A percentile compares a stretch with the other conserved stretches of the same genome.
These are phyloP conservation scores for Solanum piurae DNA, from an alignment of 257 asterid species.

Conservation along the genomic window DNA sequence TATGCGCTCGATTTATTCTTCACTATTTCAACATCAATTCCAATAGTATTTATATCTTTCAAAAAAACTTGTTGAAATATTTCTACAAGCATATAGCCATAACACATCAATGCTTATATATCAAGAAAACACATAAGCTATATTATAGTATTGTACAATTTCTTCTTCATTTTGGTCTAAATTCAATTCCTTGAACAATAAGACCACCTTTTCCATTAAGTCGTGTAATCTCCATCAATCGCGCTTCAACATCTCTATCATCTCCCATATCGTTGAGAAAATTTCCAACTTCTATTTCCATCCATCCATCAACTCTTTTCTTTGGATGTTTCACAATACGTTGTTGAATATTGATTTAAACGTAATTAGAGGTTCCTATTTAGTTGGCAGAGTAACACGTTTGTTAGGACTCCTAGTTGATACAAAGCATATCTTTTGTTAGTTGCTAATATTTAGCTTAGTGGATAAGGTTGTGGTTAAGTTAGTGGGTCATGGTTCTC, in stretches of 20 bases:
- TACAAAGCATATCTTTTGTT: too few species aligned
- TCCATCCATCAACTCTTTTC: background rate
- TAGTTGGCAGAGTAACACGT: too few species aligned
- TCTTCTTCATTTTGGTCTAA: background rate
- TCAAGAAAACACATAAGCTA: background rate
- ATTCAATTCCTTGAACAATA: background rate
- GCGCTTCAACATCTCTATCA: background rate
- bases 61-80: too few species aligned
- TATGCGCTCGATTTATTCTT: background rate
- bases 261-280: background rate
- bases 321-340: background rate
- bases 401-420: too few species aligned
- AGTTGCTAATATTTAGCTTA: too few species aligned
- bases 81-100: background rate
- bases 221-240: background rate
- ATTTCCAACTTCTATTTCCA: background rate
- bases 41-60: background rate
- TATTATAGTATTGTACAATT: background rate
- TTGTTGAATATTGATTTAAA: background rate
- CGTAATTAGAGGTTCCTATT: too few species aligned
- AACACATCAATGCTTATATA: background rate
- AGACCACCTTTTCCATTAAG: background rate
- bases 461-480: too few species aligned
- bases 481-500: too few species aligned
- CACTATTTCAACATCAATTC: background rate